Evolutionary conservation across 176 grass and related monocot species (phyloP).

Genomic region (Rhynchospora breviuscula): DNA sequence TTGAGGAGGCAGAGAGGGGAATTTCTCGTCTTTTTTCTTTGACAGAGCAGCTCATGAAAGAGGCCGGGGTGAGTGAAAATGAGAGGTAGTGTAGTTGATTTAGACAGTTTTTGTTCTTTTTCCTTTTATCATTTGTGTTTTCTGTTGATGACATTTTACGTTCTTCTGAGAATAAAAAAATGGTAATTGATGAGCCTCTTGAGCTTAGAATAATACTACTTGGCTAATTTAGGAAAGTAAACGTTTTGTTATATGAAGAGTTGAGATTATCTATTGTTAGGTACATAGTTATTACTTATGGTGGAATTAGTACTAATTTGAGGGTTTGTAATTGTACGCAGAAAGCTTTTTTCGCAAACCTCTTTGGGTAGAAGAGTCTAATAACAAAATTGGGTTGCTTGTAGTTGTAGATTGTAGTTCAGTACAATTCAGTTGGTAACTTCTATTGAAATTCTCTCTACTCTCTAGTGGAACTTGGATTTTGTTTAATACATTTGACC

Average conservation of each 20-base stretch:
- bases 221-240: background rate
- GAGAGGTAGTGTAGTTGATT: background rate
- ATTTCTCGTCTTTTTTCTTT: conserved; percentile 10
- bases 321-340: background rate
- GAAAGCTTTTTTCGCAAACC: background rate
- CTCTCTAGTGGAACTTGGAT: background rate
- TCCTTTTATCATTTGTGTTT: background rate
- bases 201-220: background rate
- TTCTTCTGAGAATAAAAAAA: background rate
- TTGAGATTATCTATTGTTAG: background rate
- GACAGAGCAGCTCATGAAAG: conserved; percentile 2
- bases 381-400: background rate
- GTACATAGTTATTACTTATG: background rate
- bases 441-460: background rate
- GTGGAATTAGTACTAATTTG: background rate
- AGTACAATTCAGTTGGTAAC: background rate
- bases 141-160: background rate
- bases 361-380: background rate
- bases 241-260: background rate
- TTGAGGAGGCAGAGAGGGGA: background rate
- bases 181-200: background rate
- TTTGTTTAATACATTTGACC: background rate
- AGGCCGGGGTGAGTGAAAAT: background rate
- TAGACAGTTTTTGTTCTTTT: background rate
- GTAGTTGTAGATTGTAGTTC: background rate